These are phyloP conservation scores for Nitzschia inconspicua DNA, from an alignment of 108 stramenopile species.

Conservation along the genomic window DNA sequence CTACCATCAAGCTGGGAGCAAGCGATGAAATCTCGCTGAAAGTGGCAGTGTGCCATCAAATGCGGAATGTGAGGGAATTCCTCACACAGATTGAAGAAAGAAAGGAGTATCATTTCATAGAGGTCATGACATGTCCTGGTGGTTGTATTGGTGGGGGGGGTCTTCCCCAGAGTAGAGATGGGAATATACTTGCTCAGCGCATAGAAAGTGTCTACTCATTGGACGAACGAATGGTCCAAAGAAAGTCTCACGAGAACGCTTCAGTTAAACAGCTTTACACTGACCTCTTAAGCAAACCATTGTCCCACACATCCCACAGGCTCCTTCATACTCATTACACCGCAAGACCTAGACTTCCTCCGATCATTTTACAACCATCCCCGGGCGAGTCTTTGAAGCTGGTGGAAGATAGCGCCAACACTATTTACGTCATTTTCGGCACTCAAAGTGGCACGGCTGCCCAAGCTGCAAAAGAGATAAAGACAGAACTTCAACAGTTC, in stretches of 20 bases:
- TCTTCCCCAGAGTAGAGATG: conserved; percentile 42
- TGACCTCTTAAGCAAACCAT: conserved; percentile 25
- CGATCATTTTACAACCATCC: neutral
- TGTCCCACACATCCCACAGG: conserved; percentile 32
- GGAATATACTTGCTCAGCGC: conserved; percentile 37
- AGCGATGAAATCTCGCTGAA: conserved; percentile 4
- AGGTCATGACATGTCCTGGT: conserved; percentile 55
- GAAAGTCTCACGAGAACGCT: conserved; percentile 44
- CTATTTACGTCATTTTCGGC: neutral
- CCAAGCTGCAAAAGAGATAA: conserved; percentile 12
- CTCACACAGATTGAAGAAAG: conserved; percentile 27
- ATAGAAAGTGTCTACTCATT: conserved; percentile 33
- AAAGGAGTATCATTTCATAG: conserved; percentile 40
- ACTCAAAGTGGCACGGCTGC: conserved; percentile 11
- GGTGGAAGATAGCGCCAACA: neutral
- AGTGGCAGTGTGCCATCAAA: conserved; percentile 39
- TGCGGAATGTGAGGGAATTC: conserved; percentile 42
- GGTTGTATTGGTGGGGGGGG: conserved; percentile 57
- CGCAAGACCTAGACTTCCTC: conserved; percentile 27
- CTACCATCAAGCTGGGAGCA: conserved; percentile 21
- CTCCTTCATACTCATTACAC: conserved; percentile 38
- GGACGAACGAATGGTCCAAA: conserved; percentile 16
- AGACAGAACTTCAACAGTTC: conserved; percentile 8
- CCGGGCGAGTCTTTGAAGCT: neutral
- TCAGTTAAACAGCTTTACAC: conserved; percentile 37